Evolutionary conservation across 495 filamentous ascomycete species (phyloP), one percentile per base, ranked within the genome.

Genomic region (Neurospora sp.): DNA sequence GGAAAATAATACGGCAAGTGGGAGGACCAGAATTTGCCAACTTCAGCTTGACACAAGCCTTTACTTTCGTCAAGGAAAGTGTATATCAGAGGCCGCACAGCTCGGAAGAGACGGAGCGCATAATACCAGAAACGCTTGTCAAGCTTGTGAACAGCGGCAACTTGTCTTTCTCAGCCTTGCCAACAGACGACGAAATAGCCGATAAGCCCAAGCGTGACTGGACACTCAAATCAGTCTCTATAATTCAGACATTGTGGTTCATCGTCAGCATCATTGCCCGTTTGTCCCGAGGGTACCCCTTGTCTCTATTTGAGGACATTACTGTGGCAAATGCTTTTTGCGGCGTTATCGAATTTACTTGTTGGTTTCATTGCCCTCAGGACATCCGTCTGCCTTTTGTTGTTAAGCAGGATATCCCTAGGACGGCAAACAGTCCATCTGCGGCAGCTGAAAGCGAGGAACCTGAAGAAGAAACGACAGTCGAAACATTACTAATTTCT

Each of bases 341-440:
- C 0, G 48, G 48, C 5, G 48, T 61, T 27, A 3, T 61, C 3
- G 48, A 61, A 8, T 61, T 61, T 31, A 5, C 5, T 3, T 61
- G 48, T 2, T 31, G 48, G 48, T 61, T 61, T 0, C 2, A 61
- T 8, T 61, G 48, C 6, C 48, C 48, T 1, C 48, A 61, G 12
- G 22, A 61, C 2, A 16, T 61, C 1, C 48, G 48, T 61, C 2
- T 61, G 12, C 0, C 48, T 16, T 61, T 14, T 8, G 0, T 31
- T 1, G 0, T 61, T 0, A 16, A 16, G 22, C 5, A 5, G 3
- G 0, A 16, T 8, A 0, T 31, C 0, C 4, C 22, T 6, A 1
- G 0, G 5, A 1, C 22, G 5, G 1, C 48, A 7, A 31, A 31
- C 1, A 0, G 0, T 16, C 5, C 11, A 16, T 31, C 5, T 3